Percentiles rank a stretch among this genome's conserved stretches.
Evolutionary conservation across 257 asterid genomes (phyloP).

Genomic region (Rauvolfia tetraphylla): DNA sequence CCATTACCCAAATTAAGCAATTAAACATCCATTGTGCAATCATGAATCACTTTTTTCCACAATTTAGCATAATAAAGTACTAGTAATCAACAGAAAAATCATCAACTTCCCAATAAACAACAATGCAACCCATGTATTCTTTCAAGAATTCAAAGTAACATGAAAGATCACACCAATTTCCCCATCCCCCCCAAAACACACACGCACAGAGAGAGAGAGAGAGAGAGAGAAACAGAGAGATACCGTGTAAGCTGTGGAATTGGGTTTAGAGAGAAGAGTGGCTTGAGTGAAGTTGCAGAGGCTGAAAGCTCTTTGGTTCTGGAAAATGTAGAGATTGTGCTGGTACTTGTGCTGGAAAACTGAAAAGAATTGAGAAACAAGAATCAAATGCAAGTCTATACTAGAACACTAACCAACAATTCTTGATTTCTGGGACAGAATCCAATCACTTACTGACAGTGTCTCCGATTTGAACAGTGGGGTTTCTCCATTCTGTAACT

Average conservation of each 20-base stretch:
- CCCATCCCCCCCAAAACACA: too few species aligned
- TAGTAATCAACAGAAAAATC: not conserved
- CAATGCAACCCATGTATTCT: not conserved
- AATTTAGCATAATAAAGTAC: not conserved
- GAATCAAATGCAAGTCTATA: not conserved
- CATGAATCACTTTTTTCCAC: not conserved
- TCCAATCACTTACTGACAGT: slow-evolving; percentile 59
- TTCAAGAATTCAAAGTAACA: slow-evolving; percentile 1
- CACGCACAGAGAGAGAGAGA: too few species aligned
- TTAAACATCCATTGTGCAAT: slow-evolving; percentile 2
- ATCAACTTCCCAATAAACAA: not conserved
- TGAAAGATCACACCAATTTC: not conserved
- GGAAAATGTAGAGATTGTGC: slow-evolving; percentile 80
- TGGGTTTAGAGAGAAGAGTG: slow-evolving; percentile 66
- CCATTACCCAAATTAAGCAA: not conserved
- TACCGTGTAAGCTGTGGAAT: slow-evolving; percentile 66
- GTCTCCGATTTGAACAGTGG: slow-evolving; percentile 68
- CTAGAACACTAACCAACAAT: not conserved
- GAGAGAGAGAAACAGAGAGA: slow-evolving; percentile 16
- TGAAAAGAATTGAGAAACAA: slow-evolving; percentile 16
- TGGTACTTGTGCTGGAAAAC: slow-evolving; percentile 75
- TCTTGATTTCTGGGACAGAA: not conserved
- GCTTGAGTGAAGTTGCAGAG: slow-evolving; percentile 83
- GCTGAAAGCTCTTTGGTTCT: slow-evolving; percentile 62
- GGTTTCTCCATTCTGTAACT: slow-evolving; percentile 69